Conservation (phyloP, 2,329 filamentous ascomycete genomes). For the Sarocladium brachiariae region DNA sequence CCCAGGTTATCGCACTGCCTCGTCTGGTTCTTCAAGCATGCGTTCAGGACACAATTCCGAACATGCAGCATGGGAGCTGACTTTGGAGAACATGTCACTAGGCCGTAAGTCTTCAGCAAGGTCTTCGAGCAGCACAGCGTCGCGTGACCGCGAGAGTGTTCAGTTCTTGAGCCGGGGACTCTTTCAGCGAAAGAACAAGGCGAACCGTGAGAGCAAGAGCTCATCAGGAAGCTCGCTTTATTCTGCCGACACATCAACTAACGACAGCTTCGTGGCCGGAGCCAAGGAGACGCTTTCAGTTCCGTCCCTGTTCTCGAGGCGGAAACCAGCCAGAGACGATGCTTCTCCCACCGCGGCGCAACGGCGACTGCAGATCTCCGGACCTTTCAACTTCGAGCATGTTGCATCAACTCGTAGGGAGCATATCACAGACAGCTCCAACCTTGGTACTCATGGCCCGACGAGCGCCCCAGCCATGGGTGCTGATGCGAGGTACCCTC, state of each 20-base stretch:
- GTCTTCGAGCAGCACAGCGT: constrained; percentile 46
- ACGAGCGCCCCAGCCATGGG: constrained; percentile 12
- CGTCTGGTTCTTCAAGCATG: constrained; percentile 50
- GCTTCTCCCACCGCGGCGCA: constrained; percentile 14
- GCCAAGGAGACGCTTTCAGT: constrained; percentile 37
- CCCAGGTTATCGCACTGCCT: constrained; percentile 31
- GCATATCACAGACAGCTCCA: constrained; percentile 32
- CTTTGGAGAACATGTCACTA: constrained; percentile 40
- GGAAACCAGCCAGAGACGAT: constrained; percentile 34
- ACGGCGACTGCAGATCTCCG: constrained; percentile 49
- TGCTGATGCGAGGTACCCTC: constrained; percentile 33
- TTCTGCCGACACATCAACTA: constrained; percentile 36
- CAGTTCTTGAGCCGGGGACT: constrained; percentile 54
- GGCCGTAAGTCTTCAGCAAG: constrained; percentile 51
- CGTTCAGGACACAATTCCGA: constrained; percentile 38
- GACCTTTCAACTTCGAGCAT: constrained; percentile 61
- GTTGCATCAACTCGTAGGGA: constrained; percentile 51
- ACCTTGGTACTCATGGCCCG: constrained; percentile 25
- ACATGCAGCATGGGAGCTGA: constrained; percentile 42
- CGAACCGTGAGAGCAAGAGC: constrained; percentile 45
- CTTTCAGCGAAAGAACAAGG: constrained; percentile 45
- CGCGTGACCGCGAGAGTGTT: constrained; percentile 50
- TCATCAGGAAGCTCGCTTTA: constrained; percentile 43
- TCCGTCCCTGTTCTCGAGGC: constrained; percentile 44
- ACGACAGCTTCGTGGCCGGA: constrained; percentile 18